Conservation (phyloP, 1,139 yeast species). For the Kodamaea sp. region DNA sequence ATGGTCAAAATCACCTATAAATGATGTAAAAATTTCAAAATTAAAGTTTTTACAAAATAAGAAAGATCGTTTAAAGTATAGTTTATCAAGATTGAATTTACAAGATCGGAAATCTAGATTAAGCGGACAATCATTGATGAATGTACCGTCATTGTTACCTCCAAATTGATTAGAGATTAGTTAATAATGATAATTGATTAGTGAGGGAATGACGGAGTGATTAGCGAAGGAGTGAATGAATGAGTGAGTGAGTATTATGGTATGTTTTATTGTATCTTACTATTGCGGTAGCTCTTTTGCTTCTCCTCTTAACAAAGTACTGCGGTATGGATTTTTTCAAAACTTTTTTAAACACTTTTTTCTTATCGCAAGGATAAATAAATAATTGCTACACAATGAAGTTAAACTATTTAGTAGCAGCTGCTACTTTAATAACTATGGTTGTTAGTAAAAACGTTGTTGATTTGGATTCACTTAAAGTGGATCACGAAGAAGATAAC, state of each 20-base stretch:
- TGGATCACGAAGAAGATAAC: slow-evolving; percentile 4
- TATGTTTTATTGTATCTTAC: no score
- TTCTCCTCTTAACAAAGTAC: no score
- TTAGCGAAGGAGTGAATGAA: no score
- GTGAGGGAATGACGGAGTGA: no score
- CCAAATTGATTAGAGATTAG: no score
- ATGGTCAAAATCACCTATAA: slow-evolving; percentile 19
- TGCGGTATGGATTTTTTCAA: no score
- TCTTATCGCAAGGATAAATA: no score
- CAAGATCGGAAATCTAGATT: slow-evolving; percentile 13
- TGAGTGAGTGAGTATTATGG: no score
- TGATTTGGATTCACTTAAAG: slow-evolving; percentile 8
- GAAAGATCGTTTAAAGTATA: slow-evolving; percentile 37
- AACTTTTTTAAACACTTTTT: no score
- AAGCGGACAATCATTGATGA: neutral
- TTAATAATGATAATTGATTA: no score
- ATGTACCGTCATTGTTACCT: slow-evolving; percentile 8
- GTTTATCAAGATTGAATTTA: slow-evolving; percentile 20
- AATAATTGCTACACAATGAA: no score
- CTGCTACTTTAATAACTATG: slow-evolving; percentile 1
- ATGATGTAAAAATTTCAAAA: slow-evolving; percentile 17
- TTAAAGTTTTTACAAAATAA: slow-evolving; percentile 34
- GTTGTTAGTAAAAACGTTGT: slow-evolving; percentile 13
- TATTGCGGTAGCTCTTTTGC: no score
- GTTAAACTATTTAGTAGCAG: slow-evolving; percentile 1